Evolutionary conservation across 345 rosid species (phyloP).

Genomic region (Litchi chinensis): DNA sequence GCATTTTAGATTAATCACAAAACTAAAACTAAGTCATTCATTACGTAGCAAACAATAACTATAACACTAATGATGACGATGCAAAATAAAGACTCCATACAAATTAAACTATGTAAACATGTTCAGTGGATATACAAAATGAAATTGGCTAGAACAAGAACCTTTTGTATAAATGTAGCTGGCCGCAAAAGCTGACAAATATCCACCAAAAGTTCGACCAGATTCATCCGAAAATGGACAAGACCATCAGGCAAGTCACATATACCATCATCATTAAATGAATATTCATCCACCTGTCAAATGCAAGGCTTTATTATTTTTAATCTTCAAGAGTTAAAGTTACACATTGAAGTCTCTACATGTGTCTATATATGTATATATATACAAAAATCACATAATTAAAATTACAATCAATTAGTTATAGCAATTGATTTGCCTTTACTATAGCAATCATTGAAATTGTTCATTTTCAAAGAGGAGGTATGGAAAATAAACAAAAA

Average conservation of each 20-base stretch:
- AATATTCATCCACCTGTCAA: constrained; percentile 81
- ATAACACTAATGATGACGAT: background rate
- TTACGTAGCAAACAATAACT: background rate
- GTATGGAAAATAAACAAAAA: background rate
- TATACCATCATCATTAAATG: constrained; percentile 54
- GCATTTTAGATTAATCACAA: background rate
- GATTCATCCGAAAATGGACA: constrained; percentile 79
- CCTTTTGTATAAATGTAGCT: constrained; percentile 71
- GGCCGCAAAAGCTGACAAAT: constrained; percentile 83
- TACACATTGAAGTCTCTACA: background rate
- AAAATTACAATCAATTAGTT: constrained; percentile 6
- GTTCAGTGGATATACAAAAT: background rate
- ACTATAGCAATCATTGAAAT: background rate
- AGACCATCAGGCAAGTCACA: constrained; percentile 87
- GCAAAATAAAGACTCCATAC: background rate
- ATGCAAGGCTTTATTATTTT: constrained; percentile 15
- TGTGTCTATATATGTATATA: background rate
- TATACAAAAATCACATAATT: background rate
- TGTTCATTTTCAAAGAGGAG: background rate
- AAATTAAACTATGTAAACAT: background rate
- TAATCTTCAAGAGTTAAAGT: background rate
- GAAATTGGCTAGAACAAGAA: constrained; percentile 30
- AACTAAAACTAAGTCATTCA: background rate
- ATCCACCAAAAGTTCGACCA: constrained; percentile 87
- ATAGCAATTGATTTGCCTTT: background rate